Evolutionary conservation across 2,329 filamentous ascomycete genomes (phyloP).

Genomic region (Penicillium hordei): DNA sequence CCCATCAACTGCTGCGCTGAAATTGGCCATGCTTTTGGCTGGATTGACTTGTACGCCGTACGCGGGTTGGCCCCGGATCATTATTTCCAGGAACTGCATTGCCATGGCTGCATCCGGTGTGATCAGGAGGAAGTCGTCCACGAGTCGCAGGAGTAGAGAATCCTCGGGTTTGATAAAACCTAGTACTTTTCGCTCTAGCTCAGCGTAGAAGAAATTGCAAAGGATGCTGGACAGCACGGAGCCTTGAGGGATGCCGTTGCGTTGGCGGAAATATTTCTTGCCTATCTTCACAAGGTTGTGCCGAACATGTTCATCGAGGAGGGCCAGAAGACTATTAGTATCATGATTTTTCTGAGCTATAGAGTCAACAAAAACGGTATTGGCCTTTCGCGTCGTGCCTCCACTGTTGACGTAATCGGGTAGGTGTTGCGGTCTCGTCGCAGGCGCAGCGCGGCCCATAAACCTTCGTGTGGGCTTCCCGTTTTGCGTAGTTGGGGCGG

Average conservation of each 20-base stretch:
- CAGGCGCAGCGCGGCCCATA: slow-evolving; percentile 52
- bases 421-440: slow-evolving; percentile 48
- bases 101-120: slow-evolving; percentile 69
- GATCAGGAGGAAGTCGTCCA: slow-evolving; percentile 91
- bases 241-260: slow-evolving; percentile 86
- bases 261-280: slow-evolving; percentile 85
- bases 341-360: slow-evolving; percentile 59
- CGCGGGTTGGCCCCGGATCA: slow-evolving; percentile 74
- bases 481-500: slow-evolving; percentile 21
- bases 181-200: slow-evolving; percentile 71
- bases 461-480: slow-evolving; percentile 47
- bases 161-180: slow-evolving; percentile 62
- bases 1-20: slow-evolving; percentile 62
- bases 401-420: slow-evolving; percentile 43
- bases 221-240: slow-evolving; percentile 82
- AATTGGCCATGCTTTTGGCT: slow-evolving; percentile 82
- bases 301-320: slow-evolving; percentile 77
- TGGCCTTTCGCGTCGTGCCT: slow-evolving; percentile 49
- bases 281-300: slow-evolving; percentile 85
- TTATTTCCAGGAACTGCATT: slow-evolving; percentile 68
- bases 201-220: slow-evolving; percentile 95
- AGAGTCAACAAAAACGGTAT: slow-evolving; percentile 76
- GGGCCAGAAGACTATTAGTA: slow-evolving; percentile 61
- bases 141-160: slow-evolving; percentile 73
- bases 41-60: slow-evolving; percentile 79